A percentile compares a stretch with the other conserved stretches of the same genome.
Conservation (phyloP, 192 early-diverging fungal species). For the Obelidium mucronatum region DNA sequence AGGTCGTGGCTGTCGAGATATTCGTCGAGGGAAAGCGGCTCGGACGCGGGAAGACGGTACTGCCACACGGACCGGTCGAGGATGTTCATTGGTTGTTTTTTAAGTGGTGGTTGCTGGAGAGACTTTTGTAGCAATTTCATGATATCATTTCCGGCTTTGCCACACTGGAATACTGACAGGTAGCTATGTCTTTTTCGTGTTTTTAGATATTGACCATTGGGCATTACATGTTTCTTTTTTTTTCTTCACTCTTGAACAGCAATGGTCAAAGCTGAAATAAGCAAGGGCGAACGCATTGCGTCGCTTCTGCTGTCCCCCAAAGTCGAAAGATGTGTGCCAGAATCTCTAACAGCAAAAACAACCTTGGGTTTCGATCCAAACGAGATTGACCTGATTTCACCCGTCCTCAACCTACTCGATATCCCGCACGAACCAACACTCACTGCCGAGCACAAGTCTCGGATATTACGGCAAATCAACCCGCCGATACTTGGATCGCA, state of each 20-base stretch:
- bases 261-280: neutral
- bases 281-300: slow-evolving; percentile 1
- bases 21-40: too few species aligned
- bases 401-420: neutral
- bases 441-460: neutral
- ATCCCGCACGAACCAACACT: neutral
- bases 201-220: too few species aligned
- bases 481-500: slow-evolving; percentile 7
- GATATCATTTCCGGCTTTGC: too few species aligned
- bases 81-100: too few species aligned
- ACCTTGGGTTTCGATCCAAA: neutral
- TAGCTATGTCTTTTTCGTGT: too few species aligned
- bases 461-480: neutral
- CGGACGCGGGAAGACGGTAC: too few species aligned
- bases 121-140: too few species aligned
- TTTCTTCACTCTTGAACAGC: neutral
- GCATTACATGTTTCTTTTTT: neutral
- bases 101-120: too few species aligned
- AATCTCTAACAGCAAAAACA: neutral
- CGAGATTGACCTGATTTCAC: neutral
- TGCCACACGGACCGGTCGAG: too few species aligned
- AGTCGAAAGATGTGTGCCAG: neutral
- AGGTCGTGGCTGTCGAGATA: too few species aligned
- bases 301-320: neutral
- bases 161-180: too few species aligned